A percentile compares a stretch with the other conserved stretches of the same genome.
These are phyloP conservation scores for Clonostachys rosea DNA, from an alignment of 2,329 filamentous ascomycete species.

Conservation along the genomic window DNA sequence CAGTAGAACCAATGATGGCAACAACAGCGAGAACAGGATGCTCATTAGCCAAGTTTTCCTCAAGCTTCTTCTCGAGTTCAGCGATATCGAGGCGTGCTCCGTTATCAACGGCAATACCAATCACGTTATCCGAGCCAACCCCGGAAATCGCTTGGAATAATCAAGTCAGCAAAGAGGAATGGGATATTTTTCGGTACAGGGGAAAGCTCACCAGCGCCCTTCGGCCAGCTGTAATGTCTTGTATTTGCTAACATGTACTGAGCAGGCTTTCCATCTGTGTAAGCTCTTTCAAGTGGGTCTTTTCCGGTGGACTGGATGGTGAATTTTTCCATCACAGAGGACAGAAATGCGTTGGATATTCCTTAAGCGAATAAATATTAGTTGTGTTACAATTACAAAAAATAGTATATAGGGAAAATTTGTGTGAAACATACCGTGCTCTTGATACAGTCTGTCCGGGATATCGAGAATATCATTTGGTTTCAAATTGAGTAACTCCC, in stretches of 20 bases:
- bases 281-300: constrained; percentile 25
- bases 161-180: neutral
- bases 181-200: neutral
- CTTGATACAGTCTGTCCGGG: constrained; percentile 24
- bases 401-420: no score
- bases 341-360: constrained; percentile 29
- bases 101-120: constrained; percentile 32
- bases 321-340: constrained; percentile 10
- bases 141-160: constrained; percentile 29
- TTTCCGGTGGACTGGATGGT: constrained; percentile 34
- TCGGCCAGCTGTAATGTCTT: constrained; percentile 43
- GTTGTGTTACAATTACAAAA: no score
- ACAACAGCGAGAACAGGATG: constrained; percentile 35
- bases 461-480: constrained; percentile 31
- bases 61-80: constrained; percentile 21
- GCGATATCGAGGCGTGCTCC: constrained; percentile 28
- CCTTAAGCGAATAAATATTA: constrained; percentile 1
- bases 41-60: constrained; percentile 17
- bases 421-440: constrained; percentile 14
- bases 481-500: constrained; percentile 40
- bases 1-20: constrained; percentile 39
- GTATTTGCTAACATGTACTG: constrained; percentile 33
- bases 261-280: constrained; percentile 17
- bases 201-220: constrained; percentile 30
- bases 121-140: constrained; percentile 33